These are phyloP conservation scores for Teratosphaeria viscida DNA, from an alignment of 2,329 filamentous ascomycete genomes.

Conservation along the genomic window DNA sequence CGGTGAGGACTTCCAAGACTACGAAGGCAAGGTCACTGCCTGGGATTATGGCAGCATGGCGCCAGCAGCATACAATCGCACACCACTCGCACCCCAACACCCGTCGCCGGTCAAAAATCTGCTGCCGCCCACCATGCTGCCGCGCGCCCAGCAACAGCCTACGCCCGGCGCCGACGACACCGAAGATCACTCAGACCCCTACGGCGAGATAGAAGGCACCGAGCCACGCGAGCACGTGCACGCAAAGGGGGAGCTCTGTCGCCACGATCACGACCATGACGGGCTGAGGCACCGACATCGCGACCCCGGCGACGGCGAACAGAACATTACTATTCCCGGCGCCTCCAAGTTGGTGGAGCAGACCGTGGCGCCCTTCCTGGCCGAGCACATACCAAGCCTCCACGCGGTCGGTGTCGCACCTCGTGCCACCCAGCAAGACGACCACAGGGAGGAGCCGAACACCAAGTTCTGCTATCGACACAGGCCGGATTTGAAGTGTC, in stretches of 20 bases:
- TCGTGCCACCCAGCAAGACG: constrained; percentile 19
- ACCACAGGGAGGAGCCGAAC: constrained; percentile 42
- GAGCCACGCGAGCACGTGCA: neutral
- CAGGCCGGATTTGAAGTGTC: constrained; percentile 84
- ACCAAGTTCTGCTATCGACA: constrained; percentile 96
- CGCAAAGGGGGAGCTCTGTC: constrained; percentile 15
- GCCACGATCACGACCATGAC: constrained; percentile 26
- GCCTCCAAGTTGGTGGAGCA: constrained; percentile 57
- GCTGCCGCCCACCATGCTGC: constrained; percentile 1
- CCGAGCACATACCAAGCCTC: constrained; percentile 68
- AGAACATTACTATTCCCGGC: constrained; percentile 32
- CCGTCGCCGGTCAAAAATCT: neutral
- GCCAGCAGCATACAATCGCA: constrained; percentile 9
- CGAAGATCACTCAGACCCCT: neutral
- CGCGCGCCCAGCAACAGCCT: constrained; percentile 4
- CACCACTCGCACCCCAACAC: neutral
- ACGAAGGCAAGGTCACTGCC: neutral
- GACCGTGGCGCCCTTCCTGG: constrained; percentile 78
- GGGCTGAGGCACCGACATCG: constrained; percentile 16
- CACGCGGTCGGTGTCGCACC: neutral
- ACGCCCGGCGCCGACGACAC: constrained; percentile 9
- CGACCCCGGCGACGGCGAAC: constrained; percentile 14
- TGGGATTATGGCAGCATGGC: constrained; percentile 7
- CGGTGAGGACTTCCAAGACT: neutral
- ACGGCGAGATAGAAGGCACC: neutral